These are phyloP conservation scores for Tripidium arundinaceum DNA, from an alignment of 202 grass and related monocot genomes.

Conservation along the genomic window DNA sequence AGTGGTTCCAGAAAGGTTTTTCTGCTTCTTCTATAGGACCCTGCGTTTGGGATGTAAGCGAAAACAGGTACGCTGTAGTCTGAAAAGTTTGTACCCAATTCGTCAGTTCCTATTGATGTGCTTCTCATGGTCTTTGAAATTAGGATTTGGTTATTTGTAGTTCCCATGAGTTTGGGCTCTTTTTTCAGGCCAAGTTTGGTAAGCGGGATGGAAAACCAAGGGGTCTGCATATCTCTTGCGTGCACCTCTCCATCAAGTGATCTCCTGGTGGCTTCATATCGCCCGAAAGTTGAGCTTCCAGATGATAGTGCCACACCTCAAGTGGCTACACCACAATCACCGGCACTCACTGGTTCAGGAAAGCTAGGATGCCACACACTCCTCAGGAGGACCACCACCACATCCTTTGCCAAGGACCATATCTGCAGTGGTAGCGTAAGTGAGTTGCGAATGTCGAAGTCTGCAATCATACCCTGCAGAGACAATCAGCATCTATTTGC, in stretches of 20 bases:
- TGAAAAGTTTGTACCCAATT: neutral
- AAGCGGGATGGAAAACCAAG: constrained; percentile 45
- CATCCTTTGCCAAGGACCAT: constrained; percentile 39
- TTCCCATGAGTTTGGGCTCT: constrained; percentile 12
- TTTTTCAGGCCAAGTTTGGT: constrained; percentile 58
- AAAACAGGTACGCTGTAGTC: constrained; percentile 32
- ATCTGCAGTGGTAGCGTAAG: constrained; percentile 52
- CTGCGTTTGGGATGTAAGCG: constrained; percentile 60
- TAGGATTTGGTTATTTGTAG: neutral
- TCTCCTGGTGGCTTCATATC: constrained; percentile 65
- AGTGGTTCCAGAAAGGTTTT: constrained; percentile 46
- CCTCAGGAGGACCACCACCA: constrained; percentile 36
- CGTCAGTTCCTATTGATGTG: neutral
- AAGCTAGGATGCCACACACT: constrained; percentile 64
- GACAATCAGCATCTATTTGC: constrained; percentile 46
- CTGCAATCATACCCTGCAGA: constrained; percentile 50
- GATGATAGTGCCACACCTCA: constrained; percentile 42
- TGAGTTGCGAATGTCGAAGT: constrained; percentile 72
- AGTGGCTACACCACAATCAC: constrained; percentile 30
- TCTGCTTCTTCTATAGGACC: constrained; percentile 83
- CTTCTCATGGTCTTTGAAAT: neutral
- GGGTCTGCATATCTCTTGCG: constrained; percentile 81
- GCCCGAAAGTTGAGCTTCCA: constrained; percentile 59
- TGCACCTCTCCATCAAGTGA: constrained; percentile 41
- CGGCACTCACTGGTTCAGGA: constrained; percentile 33